Evolutionary conservation across 225 moss, liverwort and hornwort species (phyloP).

Genomic region (Pleurozium schreberi): DNA sequence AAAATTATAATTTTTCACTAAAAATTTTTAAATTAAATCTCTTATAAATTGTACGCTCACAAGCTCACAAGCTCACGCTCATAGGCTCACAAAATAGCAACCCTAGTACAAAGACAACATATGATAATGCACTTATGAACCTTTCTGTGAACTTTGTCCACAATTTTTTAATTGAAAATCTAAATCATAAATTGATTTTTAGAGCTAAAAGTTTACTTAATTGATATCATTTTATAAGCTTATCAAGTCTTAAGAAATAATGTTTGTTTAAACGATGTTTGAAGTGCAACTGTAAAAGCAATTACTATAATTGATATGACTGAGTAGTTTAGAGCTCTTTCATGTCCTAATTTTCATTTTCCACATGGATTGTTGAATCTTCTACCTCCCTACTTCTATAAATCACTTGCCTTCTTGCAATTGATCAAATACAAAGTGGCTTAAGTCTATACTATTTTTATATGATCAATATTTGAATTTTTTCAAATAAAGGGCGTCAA

Average conservation of each 20-base stretch:
- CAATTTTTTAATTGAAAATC: background rate
- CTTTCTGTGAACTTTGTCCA: background rate
- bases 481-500: background rate
- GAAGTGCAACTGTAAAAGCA: accelerated
- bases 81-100: too few species aligned
- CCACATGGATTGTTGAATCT: background rate
- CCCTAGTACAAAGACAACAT: too few species aligned
- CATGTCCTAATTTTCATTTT: background rate
- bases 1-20: too few species aligned
- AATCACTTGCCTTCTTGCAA: background rate
- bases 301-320: background rate
- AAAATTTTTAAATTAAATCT: too few species aligned
- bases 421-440: background rate
- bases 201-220: too few species aligned
- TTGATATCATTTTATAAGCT: accelerated
- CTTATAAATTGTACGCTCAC: too few species aligned
- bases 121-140: background rate
- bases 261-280: background rate
- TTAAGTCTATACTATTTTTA: background rate
- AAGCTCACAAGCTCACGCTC: too few species aligned
- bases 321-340: accelerated
- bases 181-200: background rate
- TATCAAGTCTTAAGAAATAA: background rate
- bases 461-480: background rate
- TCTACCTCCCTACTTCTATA: background rate